Base-by-base conservation (phyloP, 176 grass and related monocot species). In the Pontederia paniculata region DNA sequence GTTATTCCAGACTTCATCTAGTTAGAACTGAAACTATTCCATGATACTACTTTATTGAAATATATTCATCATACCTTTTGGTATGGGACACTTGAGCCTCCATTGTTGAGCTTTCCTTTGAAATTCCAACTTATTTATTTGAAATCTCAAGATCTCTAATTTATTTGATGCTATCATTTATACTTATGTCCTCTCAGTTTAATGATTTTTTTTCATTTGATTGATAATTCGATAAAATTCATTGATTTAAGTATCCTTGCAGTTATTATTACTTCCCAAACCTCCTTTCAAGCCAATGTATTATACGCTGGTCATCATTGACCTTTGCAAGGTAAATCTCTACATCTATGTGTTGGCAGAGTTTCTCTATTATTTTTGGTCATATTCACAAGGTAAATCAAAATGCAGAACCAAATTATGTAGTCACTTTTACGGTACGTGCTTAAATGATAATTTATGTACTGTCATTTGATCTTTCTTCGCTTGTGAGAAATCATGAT, bases 211-310 rank as follows among this genome's bases (percentile, higher is more conserved):
- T 50, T 22, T 28, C 10, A 21, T 21, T 10, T 50, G 5, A 11
- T 41, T 49, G 16, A 15, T 17, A 17, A 2, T 76, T 57, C 56
- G 68, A 10, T 69, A 56, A 46, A 65, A 21, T 70, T 52, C 18
- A 10, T 62, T 37, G 28, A 6, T 37, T 37, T 5, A 6, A 5
- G 28, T 37, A 45, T 79, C 44, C 73, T 71, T 88, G 42, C 83
- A 98, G 93, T 52, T 98, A 77, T 49, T 98, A 62, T 79, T 98
- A 49, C 77, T 98, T 71, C 93, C 80, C 9, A 84, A 91, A 74
- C 93, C 93, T 55, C 93, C 93, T 61, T 98, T 98, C 62, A 98
- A 78, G 55, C 93, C 93, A 67, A 84, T 98, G 20, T 98, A 91
- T 66, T 98, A 91, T 58, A 87, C 93, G 19, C 64, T 98, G 77